Evolutionary conservation across 2,329 filamentous ascomycete species (phyloP).

Genomic region (Conoideocrella luteorostrata): DNA sequence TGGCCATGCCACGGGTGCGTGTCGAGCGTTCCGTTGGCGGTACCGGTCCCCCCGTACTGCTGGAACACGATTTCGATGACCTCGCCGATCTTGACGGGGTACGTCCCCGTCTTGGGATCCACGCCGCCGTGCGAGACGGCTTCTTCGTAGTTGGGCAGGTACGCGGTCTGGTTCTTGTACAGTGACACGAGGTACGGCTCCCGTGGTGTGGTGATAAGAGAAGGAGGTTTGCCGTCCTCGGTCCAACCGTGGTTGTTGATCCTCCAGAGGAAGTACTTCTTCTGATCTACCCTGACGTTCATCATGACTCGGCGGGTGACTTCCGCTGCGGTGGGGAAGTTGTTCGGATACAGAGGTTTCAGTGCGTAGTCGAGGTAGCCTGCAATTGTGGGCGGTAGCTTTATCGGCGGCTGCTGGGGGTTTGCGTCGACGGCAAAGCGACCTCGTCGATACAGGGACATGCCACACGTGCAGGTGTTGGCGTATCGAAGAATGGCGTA

Average conservation of each 20-base stretch:
- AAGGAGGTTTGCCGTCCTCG: constrained; percentile 18
- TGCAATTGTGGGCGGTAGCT: no score
- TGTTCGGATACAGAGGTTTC: background rate
- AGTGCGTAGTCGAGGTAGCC: no score
- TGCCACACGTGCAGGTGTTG: constrained; percentile 8
- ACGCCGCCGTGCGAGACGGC: constrained; percentile 45
- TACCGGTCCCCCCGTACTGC: constrained; percentile 27
- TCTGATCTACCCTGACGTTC: background rate
- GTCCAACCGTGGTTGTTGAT: constrained; percentile 38
- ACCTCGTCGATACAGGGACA: background rate
- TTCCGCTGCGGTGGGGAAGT: background rate
- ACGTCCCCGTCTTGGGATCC: constrained; percentile 44
- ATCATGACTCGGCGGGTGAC: constrained; percentile 5
- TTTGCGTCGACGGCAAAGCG: constrained; percentile 6
- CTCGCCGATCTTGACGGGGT: constrained; percentile 49
- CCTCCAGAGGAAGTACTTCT: background rate
- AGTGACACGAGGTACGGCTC: constrained; percentile 12
- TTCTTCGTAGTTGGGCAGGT: constrained; percentile 42
- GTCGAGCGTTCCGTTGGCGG: constrained; percentile 15
- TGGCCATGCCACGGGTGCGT: constrained; percentile 14
- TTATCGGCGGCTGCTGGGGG: no score
- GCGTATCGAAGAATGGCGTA: constrained; percentile 44
- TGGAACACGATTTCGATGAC: constrained; percentile 47
- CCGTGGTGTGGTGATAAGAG: background rate
- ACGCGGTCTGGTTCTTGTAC: constrained; percentile 7